Conservation (phyloP, 2,329 filamentous ascomycete genomes). For the Arthrobotrys sinensis region DNA sequence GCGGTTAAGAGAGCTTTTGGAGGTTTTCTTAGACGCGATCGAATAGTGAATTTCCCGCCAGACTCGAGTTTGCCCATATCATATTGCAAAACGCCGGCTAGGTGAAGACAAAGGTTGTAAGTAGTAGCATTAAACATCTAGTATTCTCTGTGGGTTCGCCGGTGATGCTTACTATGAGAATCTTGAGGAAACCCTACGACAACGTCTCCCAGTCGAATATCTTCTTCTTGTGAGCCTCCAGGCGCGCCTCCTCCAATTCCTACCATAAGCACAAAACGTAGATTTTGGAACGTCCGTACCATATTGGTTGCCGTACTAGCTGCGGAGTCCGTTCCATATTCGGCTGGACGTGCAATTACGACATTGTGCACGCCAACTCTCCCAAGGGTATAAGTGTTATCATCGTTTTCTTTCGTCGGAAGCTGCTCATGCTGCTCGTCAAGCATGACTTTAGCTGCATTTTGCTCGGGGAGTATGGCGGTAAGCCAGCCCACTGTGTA, state of each 20-base stretch:
- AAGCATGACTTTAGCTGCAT: conserved; percentile 11
- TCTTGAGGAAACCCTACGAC: conserved; percentile 20
- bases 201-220: conserved; percentile 47
- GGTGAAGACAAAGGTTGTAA: background rate
- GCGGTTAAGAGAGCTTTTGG: conserved; percentile 8
- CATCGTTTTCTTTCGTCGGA: conserved; percentile 17
- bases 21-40: conserved; percentile 34
- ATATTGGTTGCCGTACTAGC: conserved; percentile 15
- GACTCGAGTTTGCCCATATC: conserved; percentile 38
- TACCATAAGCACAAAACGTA: conserved; percentile 32
- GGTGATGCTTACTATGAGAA: conserved; percentile 7
- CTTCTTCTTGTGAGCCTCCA: conserved; percentile 5
- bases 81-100: conserved; percentile 35
- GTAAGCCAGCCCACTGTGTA: conserved; percentile 39
- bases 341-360: conserved; percentile 22
- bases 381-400: conserved; percentile 35
- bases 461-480: background rate
- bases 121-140: background rate
- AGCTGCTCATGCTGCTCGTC: conserved; percentile 29
- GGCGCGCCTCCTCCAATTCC: conserved; percentile 40
- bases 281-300: conserved; percentile 25
- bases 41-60: background rate
- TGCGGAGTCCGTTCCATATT: conserved; percentile 26
- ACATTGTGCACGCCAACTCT: conserved; percentile 26
- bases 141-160: background rate